Evolutionary conservation across 1,284 basidiomycete species (phyloP).

Genomic region (Trichosporon asahii): DNA sequence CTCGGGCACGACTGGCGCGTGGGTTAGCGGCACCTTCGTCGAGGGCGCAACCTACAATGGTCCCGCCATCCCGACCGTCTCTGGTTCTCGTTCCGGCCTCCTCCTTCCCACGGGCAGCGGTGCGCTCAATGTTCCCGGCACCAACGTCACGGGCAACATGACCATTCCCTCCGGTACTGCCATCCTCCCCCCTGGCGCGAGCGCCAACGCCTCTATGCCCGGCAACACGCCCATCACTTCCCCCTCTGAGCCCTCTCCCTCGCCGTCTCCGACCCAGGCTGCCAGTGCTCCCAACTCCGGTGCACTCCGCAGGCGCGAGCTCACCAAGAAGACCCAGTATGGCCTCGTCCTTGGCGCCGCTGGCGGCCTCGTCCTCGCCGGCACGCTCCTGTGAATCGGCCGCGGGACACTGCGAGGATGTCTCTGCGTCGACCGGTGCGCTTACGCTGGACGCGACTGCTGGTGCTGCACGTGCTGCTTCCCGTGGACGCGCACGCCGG

Average conservation of each 20-base stretch:
- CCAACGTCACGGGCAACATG: background rate
- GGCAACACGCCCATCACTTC: background rate
- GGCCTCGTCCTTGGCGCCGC: background rate
- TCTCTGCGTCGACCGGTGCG: background rate
- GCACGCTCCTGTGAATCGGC: background rate
- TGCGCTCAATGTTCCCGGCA: background rate
- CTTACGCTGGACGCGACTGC: background rate
- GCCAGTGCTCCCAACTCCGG: background rate
- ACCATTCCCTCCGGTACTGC: background rate
- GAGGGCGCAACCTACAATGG: background rate
- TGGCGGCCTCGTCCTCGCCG: background rate
- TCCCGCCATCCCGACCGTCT: background rate
- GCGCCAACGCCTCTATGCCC: background rate
- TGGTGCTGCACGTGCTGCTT: background rate
- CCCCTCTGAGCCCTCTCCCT: background rate
- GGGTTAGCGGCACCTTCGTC: conserved; percentile 3
- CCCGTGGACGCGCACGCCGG: background rate
- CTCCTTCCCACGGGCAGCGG: background rate
- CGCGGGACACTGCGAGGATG: background rate
- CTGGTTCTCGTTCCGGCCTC: background rate
- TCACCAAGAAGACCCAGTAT: background rate
- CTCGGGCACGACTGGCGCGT: background rate
- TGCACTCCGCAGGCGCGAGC: background rate
- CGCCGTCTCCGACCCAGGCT: background rate
- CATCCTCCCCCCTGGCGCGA: background rate